These are phyloP conservation scores for Echria macrotheca DNA, from an alignment of 495 filamentous ascomycete genomes.

Conservation along the genomic window DNA sequence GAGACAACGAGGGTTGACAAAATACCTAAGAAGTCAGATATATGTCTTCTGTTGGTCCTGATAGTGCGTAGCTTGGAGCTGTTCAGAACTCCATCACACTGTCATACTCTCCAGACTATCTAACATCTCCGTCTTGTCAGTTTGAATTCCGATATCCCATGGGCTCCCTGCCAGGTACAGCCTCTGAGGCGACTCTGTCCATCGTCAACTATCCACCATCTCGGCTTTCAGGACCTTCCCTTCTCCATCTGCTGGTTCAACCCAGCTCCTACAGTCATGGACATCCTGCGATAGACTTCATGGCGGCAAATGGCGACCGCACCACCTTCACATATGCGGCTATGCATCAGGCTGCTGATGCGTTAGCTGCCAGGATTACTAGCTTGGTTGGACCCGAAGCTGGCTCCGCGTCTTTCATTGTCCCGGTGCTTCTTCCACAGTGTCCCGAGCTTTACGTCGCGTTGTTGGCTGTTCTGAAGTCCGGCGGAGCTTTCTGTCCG, in stretches of 20 bases:
- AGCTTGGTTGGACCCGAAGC: slow-evolving; percentile 14
- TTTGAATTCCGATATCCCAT: no score
- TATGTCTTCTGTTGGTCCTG: no score
- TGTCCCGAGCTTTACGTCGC: slow-evolving; percentile 65
- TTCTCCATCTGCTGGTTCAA: slow-evolving; percentile 60
- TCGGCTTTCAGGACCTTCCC: slow-evolving; percentile 49
- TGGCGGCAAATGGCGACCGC: slow-evolving; percentile 39
- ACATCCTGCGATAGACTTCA: slow-evolving; percentile 49
- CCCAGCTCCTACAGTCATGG: not conserved
- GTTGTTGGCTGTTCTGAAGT: slow-evolving; percentile 66
- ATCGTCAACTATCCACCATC: slow-evolving; percentile 54
- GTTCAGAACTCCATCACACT: no score
- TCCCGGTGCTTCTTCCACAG: slow-evolving; percentile 70
- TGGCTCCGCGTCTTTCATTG: slow-evolving; percentile 35
- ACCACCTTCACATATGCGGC: slow-evolving; percentile 49
- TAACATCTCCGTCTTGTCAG: no score
- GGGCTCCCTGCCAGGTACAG: no score
- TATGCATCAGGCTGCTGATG: slow-evolving; percentile 52
- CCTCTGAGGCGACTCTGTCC: no score
- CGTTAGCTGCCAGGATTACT: slow-evolving; percentile 46
- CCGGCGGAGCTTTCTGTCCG: slow-evolving; percentile 76
- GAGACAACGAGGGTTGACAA: no score
- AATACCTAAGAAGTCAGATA: no score
- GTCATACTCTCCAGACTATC: no score
- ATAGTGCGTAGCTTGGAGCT: no score